Percentiles rank a stretch among this genome's conserved stretches.
phyloP scores from a whole-genome alignment of 257 asterid genomes.

The Solanum lycopersicoides region DNA sequence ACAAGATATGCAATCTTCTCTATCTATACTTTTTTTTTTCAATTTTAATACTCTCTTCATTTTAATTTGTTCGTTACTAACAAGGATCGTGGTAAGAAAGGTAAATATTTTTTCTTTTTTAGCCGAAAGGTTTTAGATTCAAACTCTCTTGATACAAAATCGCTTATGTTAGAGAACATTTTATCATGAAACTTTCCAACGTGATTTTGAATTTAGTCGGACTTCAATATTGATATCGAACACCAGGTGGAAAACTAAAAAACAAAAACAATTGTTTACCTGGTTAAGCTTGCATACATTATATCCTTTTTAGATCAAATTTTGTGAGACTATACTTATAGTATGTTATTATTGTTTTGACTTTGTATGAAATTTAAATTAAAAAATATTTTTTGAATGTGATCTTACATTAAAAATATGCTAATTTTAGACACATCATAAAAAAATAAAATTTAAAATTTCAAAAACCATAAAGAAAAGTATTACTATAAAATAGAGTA shows the following conservation, averaged over 20 bases:
- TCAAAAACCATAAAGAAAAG: not conserved
- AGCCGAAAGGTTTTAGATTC: rapidly evolving
- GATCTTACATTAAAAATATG: not conserved
- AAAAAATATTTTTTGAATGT: no score
- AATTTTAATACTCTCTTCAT: not conserved
- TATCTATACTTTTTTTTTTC: not conserved
- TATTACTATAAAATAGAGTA: not conserved
- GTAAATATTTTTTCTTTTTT: rapidly evolving
- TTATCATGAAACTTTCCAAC: rapidly evolving
- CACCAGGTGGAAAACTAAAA: no score
- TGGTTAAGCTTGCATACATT: not conserved
- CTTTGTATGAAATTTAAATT: not conserved
- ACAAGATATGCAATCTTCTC: not conserved
- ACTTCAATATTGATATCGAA: not conserved
- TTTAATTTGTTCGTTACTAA: no score
- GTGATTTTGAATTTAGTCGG: rapidly evolving
- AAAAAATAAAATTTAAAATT: not conserved
- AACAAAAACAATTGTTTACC: not conserved
- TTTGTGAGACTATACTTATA: not conserved
- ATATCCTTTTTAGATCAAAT: not conserved
- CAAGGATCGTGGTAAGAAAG: rapidly evolving
- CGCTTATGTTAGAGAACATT: not conserved
- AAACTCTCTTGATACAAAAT: no score
- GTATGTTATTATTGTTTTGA: not conserved
- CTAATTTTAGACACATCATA: not conserved